Evolutionary conservation across 2,329 filamentous ascomycete genomes (phyloP), one percentile per base, ranked within the genome.

Genomic region (Pseudopithomyces chartarum): DNA sequence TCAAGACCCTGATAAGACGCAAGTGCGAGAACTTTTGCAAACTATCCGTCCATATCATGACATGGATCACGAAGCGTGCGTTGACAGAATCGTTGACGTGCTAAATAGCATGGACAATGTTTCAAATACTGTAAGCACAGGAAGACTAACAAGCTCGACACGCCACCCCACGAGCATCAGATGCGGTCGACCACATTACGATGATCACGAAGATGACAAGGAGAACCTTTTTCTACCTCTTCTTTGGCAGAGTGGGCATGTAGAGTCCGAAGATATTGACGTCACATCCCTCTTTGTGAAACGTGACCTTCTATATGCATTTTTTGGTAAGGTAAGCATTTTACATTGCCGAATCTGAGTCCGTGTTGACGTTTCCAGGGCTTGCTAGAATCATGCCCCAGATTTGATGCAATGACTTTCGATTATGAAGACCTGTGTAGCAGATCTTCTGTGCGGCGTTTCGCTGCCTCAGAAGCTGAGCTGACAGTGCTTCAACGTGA

Each of bases 11-110:
- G 56, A 59, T 26, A 38, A 17, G 19, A 33, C 56, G 20, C 46
- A 61, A 40, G 46, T 50, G 12, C 19, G 34, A 1, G 40, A 44
- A n/a, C 55, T 61, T 39, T 22, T 61, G 17, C 10, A 43, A 19
- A 20, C 47, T 1, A 29, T 53, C 2, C 34, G 56, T 15, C 49
- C 55, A 38, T 40, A 33, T 17, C 54, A 36, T 33, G 33, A 45
- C 13, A 48, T 33, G 11, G 39, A 61, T 39, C 13, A 12, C 6
- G 33, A 45, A 10, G 2, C 15, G 11, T 43, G 46, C 29, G 38
- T 47, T 22, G 19, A 36, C 2, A 4, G 20, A 12, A 49, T 49
- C 2, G 34, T 26, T 15, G n/a, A 38, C n/a, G 32, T 55, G 7
- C 23, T 49, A 6, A 15, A 26, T 2, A 23, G 6, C 36, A 50